Evolutionary conservation across 257 asterid species (phyloP), one percentile per base, ranked within the genome.

Genomic region (Gentiana macrophylla): DNA sequence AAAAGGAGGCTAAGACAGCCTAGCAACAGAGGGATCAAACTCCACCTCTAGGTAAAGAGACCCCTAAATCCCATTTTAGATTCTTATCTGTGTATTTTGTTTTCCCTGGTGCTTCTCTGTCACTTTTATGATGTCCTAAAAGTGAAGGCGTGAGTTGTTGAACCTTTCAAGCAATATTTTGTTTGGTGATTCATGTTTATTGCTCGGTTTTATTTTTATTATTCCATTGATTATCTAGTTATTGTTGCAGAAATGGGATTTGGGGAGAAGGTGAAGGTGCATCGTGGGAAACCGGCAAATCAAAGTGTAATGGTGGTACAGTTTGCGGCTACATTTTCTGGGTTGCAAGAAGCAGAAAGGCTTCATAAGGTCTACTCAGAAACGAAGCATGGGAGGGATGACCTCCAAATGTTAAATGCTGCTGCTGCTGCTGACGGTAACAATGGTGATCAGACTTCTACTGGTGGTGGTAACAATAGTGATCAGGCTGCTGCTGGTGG

Each of bases 321-420:
- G 70, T 85, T 85, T 67, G 73, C 64, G 6, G 82, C 75, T 11
- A 80, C 91, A n/a, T 76, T 81, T 48, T 79, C 91, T 57, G 94
- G 84, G 56, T 76, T 82, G 72, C 79, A 55, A 68, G 86, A 85
- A 52, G 94, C 91, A 9, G 74, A 60, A 67, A 80, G 91, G 71
- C 75, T 74, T 24, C 77, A 72, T 61, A 62, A 65, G 61, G 59
- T 60, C 35, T 85, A 72, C 63, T 49, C 71, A 24, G 67, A 70
- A 59, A 60, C 65, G n/a, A 66, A 79, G 62, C 91, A 59, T 8
- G 80, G 88, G 38, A 72, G 87, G 68, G 53, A 57, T 0, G 80
- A 77, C 53, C 56, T 79, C 52, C 44, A 55, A 45, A 12, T 7
- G 15, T 8, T 60, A 37, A 51, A 69, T 10, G 64, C 72, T 56